Base-by-base conservation (phyloP, 495 filamentous ascomycete genomes). In the Oidiodendron maius region DNA sequence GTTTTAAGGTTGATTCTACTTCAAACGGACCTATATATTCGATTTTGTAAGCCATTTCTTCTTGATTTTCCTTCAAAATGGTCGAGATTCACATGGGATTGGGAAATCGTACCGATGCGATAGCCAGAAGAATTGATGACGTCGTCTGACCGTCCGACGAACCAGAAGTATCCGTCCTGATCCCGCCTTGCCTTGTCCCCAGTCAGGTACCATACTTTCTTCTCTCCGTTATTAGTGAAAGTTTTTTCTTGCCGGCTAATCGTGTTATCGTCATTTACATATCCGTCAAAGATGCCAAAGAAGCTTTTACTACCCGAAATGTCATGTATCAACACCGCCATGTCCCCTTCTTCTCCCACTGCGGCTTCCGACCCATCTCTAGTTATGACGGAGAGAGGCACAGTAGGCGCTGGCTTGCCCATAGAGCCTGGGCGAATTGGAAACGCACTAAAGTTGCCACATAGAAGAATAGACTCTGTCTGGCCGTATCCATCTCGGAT, bases 261-360 rank as follows among this genome's bases (percentile, higher is more conserved):
- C 13, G 8, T 9, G 3, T 20, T 12, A 42, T 50, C 37, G 21
- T 8, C 16, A 3, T 2, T 8, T 13, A 50, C 9, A 20, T 50
- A 50, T 9, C 47, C 47, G 25, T 50, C 47, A 17, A 50, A 50
- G 28, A 50, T 41, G 23, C 47, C 47, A 42, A 50, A 50, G 38
- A 50, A 50, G 26, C 3, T 37, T 2, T 34, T 15, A 11, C 28
- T 6, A 20, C 2, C 36, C n/a, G 10, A 22, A 20, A 2, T 5
- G 6, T 45, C 26, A 22, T 22, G 21, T 5, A 48, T 13, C 6
- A 48, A 23, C 2, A 50, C 17, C 2, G 47, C 47, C 1, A 50
- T 50, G 28, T 50, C 39, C n/a, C 47, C 47, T 25, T 50, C 47
- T 2, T 30, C 39, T 8, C 39, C 47, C 28, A 15, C n/a, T 2